Evolutionary conservation across 768 basidiomycete species (phyloP), one percentile per base, ranked within the genome.

Genomic region (Glaciozyma antarctica): DNA sequence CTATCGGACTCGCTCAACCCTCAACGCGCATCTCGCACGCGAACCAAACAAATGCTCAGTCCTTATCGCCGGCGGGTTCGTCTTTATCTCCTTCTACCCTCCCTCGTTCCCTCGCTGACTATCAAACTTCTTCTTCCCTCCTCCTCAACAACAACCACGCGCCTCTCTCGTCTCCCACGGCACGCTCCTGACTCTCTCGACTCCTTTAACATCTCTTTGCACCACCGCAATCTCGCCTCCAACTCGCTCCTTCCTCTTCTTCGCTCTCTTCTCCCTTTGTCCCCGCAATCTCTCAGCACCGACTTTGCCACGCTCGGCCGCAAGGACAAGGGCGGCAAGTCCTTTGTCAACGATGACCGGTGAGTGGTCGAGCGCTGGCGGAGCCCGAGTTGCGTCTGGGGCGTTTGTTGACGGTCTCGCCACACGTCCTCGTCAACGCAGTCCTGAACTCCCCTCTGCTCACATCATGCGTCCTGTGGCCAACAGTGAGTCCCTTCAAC

Each of bases 391-490:
- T 24, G 32, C 15, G 22, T 28, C 19, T 47, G 38, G 13, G 30
- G 19, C 21, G 10, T 9, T 22, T 22, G 9, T 9, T 6, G 45
- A 28, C 56, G 24, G 13, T 5, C 4, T n/a, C 19, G 38, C 48
- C 24, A 19, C 59, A 22, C 34, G 10, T 32, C 8, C 38, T 49
- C 44, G 48, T n/a, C 21, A 32, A 34, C 45, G 48, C 75, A 84
- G 81, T 67, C 86, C 90, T 5, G 92, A 97, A 80, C 82, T 97
- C 5, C 81, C 86, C 60, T 84, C 88, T 76, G 91, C 92, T 0
- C 84, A 92, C 77, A 89, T 94, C 72, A 82, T 97, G 22, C 88
- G 94, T 63, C 88, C 90, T 0, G 80, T 97, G 41, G 81, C 84
- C 75, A 92, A 93, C 15, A 47, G 69, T 70, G 10, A 17, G 77